Base-by-base conservation (phyloP, 164 flowering plant genomes). In the Chimonanthus praecox region DNA sequence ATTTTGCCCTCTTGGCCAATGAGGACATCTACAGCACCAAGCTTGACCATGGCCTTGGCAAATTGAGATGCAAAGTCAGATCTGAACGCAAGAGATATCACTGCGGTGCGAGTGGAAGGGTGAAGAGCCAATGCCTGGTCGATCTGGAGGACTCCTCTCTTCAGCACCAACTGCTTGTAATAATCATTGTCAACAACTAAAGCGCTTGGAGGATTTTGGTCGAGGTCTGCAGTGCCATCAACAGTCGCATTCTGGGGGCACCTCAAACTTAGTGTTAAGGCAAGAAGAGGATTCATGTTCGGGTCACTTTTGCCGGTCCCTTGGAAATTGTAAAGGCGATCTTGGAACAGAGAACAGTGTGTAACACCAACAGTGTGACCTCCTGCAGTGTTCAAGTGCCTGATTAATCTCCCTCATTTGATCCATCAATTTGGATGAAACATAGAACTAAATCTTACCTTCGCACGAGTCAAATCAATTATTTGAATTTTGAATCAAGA, bases 291-390 rank as follows among this genome's bases (percentile, higher is more conserved):
- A 33, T 82, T 75, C 90, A 90, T 90, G 73, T 81, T 76, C 2
- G 83, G 87, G 68, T 87, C 90, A 2, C 85, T 78, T 44, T 45
- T 71, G 7, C 87, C 83, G 0, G 85, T 78, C 76, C 78, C 79
- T 0, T 75, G 21, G 80, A 81, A 88, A 71, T 86, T 82, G 82
- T 85, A 87, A 33, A 88, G 80, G 5, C 92, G 82, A 61, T 85
- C 79, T 50, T 47, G 43, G 75, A 87, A 46, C 51, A 80, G 6
- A 0, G 74, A 51, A 71, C 94, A 89, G 64, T 87, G 89, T 7
- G 89, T 61, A 4, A 79, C 47, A 3, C 94, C 94, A 15, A 88
- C 80, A 0, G 89, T 85, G 81, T 88, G 94, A 2, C 84, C 88
- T 44, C 94, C 90, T 85, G 69, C 20, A 73, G 5, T 10, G 70